Base-by-base conservation (phyloP, 2,329 filamentous ascomycete species). In the Periconia macrospinosa region DNA sequence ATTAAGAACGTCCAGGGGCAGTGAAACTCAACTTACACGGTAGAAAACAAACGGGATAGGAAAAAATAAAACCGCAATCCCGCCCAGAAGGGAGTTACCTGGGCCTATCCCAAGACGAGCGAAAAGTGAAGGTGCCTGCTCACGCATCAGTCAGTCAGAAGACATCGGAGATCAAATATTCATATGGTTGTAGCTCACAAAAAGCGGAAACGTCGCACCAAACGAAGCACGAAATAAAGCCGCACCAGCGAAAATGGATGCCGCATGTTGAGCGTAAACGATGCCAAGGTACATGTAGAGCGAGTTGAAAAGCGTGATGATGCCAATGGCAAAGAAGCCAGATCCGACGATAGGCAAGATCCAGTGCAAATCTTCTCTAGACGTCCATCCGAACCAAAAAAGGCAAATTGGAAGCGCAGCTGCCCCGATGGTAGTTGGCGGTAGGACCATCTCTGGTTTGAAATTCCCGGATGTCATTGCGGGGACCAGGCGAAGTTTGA, bases 281-380 rank as follows among this genome's bases (percentile, higher is more conserved):
- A 74, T 68, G 7, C 67, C 65, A 0, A 74, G 63, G 53, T 77
- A 77, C 57, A 72, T 79, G 30, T 78, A 64, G 79, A 79, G 17
- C 80, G 69, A 69, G 46, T 80, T 78, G 66, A 81, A 80, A 8
- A 81, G 71, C 15, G 79, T 60, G 56, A 80, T 62, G 2, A 62
- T 54, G 11, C 58, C 62, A 41, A 71, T 53, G 50, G 60, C 55
- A 51, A 80, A 79, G 54, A 72, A 76, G 2, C 60, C 56, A 0
- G 73, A 72, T 3, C 70, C 70, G 19, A 76, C 68, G 40, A 75
- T 74, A 1, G 74, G 76, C 42, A 76, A 60, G 42, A 77, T 75
- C 74, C 74, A 77, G 52, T 74, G 73, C 1, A 74, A 54, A 23
- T 58, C 47, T 3, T 62, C 27, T 6, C 66, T 51, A 0, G 69